These are phyloP conservation scores for Gaultheria prostrata DNA, from an alignment of 148 eudicot species.

Conservation along the genomic window DNA sequence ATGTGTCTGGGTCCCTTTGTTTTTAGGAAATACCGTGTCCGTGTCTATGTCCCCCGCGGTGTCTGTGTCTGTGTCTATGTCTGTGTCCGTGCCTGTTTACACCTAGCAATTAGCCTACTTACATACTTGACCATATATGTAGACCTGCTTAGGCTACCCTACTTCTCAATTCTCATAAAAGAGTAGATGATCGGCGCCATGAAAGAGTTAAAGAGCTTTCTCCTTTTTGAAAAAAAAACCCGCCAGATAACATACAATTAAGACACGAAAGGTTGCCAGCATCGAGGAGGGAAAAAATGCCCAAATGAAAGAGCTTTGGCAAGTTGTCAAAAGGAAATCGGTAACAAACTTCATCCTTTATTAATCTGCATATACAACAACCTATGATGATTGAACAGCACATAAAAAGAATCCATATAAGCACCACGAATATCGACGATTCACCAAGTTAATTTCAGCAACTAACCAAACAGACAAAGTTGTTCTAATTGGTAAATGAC, in stretches of 20 bases:
- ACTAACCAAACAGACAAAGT: background rate
- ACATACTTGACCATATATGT: background rate
- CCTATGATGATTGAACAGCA: background rate
- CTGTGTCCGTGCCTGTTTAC: background rate
- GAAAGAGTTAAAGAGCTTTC: background rate
- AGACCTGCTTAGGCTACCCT: background rate
- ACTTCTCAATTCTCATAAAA: background rate
- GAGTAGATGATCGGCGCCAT: background rate
- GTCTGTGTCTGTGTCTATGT: too few species aligned
- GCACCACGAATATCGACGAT: background rate
- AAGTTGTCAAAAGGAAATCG: background rate
- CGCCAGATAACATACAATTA: background rate
- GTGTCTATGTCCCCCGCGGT: too few species aligned
- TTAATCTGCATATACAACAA: background rate
- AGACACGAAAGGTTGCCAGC: background rate
- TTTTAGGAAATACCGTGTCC: too few species aligned
- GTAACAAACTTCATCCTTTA: background rate
- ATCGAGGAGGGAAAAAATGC: background rate
- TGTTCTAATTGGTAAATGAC: background rate
- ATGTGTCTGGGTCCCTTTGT: too few species aligned
- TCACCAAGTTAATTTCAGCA: background rate
- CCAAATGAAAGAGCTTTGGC: background rate
- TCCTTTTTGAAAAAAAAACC: background rate
- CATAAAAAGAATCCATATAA: background rate
- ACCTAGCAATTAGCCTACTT: background rate